Base-by-base conservation (phyloP, 441 rosid species). In the Gossypium schwendimanii region DNA sequence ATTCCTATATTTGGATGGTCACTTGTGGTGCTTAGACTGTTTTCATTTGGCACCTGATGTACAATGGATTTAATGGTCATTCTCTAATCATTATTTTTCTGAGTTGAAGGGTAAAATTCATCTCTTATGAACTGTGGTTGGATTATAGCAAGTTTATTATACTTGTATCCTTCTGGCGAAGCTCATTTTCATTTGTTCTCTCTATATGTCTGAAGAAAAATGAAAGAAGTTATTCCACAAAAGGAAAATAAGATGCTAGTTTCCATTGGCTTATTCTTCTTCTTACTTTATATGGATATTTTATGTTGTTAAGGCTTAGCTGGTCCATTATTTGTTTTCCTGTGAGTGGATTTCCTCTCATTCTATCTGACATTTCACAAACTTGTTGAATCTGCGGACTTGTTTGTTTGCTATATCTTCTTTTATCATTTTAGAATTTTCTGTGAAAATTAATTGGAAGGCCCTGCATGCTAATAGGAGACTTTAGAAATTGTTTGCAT, bases 401-500 rank as follows among this genome's bases (percentile, higher is more conserved):
- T 28, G 49, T 60, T 7, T 67, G 14, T 50, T 57, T 47, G 66
- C 24, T n/a, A 1, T 21, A 36, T 58, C 17, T 23, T 24, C 62
- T 71, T 41, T 14, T 20, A 8, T 24, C 57, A 3, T 66, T 66
- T 24, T 47, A 24, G 57, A 15, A 31, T 47, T 47, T 24, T 7
- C 54, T 54, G 14, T 55, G 52, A 57, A 20, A 69, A 20, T 14
- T 67, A 15, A 49, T 49, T 49, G 71, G 57, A 54, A 23, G 23
- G 17, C 49, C 24, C 33, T 57, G 31, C 65, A 44, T 44, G 36
- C 28, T 50, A 21, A 26, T 66, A 41, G 58, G 64, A 33, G 57
- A 70, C 64, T 4, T 73, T 45, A 28, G 77, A 50, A 66, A 63
- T 73, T 68, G 49, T 70, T 81, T 63, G 53, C 63, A 71, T 71